phyloP scores from a whole-genome alignment of 2,329 filamentous ascomycete species.

The Exserohilum rostratum region DNA sequence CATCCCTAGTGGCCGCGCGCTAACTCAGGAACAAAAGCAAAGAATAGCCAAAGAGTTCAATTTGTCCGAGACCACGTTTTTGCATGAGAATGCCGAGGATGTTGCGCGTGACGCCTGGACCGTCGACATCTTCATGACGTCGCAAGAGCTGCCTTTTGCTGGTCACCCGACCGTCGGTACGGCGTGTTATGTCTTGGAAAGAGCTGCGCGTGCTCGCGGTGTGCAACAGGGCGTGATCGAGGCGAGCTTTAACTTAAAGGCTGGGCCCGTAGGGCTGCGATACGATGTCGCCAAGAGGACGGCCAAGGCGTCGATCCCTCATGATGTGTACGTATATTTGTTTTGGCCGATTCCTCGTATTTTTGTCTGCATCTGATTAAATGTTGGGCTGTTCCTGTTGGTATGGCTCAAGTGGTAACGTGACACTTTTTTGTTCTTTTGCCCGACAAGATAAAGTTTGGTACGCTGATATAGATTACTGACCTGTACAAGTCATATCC shows the following conservation, averaged over 20 bases:
- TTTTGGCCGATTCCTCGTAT: neutral
- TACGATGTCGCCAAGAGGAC: slow-evolving; percentile 50
- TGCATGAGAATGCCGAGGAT: slow-evolving; percentile 48
- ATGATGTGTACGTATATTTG: slow-evolving; percentile 63
- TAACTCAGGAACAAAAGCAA: slow-evolving; percentile 60
- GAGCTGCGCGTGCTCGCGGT: slow-evolving; percentile 29
- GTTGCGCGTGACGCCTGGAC: slow-evolving; percentile 45
- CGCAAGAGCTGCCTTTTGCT: slow-evolving; percentile 61
- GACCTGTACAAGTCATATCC: slow-evolving; percentile 29
- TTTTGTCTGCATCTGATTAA: neutral
- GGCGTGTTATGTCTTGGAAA: slow-evolving; percentile 54
- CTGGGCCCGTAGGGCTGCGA: slow-evolving; percentile 52
- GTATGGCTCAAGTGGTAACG: no score
- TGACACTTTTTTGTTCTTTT: no score
- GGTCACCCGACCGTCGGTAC: slow-evolving; percentile 64
- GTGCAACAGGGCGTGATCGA: slow-evolving; percentile 32
- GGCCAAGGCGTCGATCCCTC: slow-evolving; percentile 70
- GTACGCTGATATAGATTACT: slow-evolving; percentile 8
- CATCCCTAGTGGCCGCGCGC: slow-evolving; percentile 44
- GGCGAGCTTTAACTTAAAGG: slow-evolving; percentile 52
- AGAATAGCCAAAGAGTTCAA: slow-evolving; percentile 63
- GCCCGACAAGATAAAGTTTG: neutral
- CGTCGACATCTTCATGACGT: slow-evolving; percentile 62
- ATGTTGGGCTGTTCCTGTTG: slow-evolving; percentile 9
- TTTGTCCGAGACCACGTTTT: slow-evolving; percentile 63